Conservation (phyloP, 768 basidiomycete genomes). For the Russula olivacea region DNA sequence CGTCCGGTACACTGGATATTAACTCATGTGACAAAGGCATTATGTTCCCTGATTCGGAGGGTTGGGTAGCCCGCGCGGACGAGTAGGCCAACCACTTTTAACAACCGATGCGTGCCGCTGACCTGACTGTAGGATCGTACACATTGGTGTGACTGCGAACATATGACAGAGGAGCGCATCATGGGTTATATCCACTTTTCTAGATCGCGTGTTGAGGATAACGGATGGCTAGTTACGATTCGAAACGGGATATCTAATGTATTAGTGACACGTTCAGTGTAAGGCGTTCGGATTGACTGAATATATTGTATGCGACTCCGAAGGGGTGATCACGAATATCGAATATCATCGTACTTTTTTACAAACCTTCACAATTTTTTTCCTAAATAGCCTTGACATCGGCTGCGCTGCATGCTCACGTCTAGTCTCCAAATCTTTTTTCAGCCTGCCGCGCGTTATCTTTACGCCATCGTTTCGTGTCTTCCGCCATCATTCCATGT, state of each 20-base stretch:
- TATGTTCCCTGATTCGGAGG: conserved; percentile 59
- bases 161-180: conserved; percentile 3
- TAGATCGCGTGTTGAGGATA: no score
- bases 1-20: not conserved
- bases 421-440: no score
- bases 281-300: no score
- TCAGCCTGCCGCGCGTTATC: not conserved
- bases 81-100: conserved; percentile 35
- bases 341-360: not conserved
- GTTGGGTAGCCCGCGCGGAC: conserved; percentile 52
- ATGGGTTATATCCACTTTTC: no score
- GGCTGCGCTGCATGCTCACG: no score
- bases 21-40: conserved; percentile 34
- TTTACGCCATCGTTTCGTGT: not conserved
- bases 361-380: not conserved
- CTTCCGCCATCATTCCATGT: no score
- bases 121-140: conserved; percentile 13
- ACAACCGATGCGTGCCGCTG: not conserved
- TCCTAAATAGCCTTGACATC: no score
- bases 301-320: no score
- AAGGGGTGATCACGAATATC: no score
- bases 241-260: no score
- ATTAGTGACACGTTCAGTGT: no score
- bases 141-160: conserved; percentile 16
- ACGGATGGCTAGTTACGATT: no score